A percentile compares a stretch with the other conserved stretches of the same genome.
Evolutionary conservation across 2,329 filamentous ascomycete genomes (phyloP).

Genomic region (Chlorencoelia australis): DNA sequence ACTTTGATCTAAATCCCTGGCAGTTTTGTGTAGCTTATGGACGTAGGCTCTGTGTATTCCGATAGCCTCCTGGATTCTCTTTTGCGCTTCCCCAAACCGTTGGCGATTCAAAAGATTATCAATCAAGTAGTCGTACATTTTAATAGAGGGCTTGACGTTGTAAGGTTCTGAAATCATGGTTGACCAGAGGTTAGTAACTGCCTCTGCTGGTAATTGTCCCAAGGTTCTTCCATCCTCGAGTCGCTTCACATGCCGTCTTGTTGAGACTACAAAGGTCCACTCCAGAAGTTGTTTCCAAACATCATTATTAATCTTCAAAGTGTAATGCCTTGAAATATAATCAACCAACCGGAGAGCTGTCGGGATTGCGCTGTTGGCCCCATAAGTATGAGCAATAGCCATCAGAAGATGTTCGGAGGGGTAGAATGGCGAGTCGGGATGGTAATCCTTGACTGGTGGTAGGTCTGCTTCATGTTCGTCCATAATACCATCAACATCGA

Average conservation of each 20-base stretch:
- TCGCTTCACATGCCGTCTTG: slow-evolving; percentile 2
- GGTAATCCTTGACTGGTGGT: slow-evolving; percentile 30
- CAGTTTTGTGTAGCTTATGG: too few species aligned
- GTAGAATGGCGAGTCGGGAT: slow-evolving; percentile 40
- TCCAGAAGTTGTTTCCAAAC: slow-evolving; percentile 59
- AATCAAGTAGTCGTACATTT: slow-evolving; percentile 22
- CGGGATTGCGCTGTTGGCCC: slow-evolving; percentile 53
- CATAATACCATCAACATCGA: slow-evolving; percentile 25
- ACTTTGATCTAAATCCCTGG: too few species aligned
- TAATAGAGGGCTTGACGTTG: slow-evolving; percentile 19
- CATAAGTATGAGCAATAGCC: slow-evolving; percentile 58
- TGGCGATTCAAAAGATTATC: slow-evolving; percentile 9
- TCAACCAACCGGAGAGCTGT: slow-evolving; percentile 50
- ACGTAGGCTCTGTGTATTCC: slow-evolving; percentile 8
- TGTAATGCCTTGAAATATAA: slow-evolving; percentile 49
- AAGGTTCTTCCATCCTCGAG: slow-evolving; percentile 1
- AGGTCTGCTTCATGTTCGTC: slow-evolving; percentile 12
- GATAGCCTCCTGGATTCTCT: slow-evolving; percentile 13
- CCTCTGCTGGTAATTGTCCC: slow-evolving; percentile 13
- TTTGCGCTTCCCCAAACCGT: slow-evolving; percentile 11
- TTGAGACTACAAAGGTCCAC: slow-evolving; percentile 52
- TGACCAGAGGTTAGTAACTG: slow-evolving; percentile 19
- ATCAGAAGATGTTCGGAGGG: slow-evolving; percentile 51
- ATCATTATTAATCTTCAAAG: slow-evolving; percentile 42
- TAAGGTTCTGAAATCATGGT: slow-evolving; percentile 24